A percentile compares a stretch with the other conserved stretches of the same genome.
phyloP scores from a whole-genome alignment of 345 rosid species.

The Rhodamnia argentea region DNA sequence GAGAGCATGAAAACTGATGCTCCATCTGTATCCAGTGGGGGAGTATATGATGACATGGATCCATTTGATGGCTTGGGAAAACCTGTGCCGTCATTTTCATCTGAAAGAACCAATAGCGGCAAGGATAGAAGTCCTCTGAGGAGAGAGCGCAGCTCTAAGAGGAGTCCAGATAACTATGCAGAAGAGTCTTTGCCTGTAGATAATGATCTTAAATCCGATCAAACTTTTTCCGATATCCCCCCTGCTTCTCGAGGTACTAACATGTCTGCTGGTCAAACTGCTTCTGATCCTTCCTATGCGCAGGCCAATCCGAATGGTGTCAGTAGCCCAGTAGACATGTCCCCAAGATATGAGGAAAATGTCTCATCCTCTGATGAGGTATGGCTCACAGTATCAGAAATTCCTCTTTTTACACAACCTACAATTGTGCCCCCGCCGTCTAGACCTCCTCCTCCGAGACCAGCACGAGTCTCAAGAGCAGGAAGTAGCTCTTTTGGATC shows the following conservation, averaged over 20 bases:
- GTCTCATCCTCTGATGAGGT: slow-evolving; percentile 55
- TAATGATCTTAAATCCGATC: slow-evolving; percentile 34
- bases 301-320: slow-evolving; percentile 21
- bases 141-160: slow-evolving; percentile 26
- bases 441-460: slow-evolving; percentile 98
- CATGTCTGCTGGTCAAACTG: slow-evolving; percentile 27
- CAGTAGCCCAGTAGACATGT: slow-evolving; percentile 20
- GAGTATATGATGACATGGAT: slow-evolving; percentile 49
- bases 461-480: slow-evolving; percentile 41
- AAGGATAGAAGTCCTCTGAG: slow-evolving; percentile 41
- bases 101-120: slow-evolving; percentile 31
- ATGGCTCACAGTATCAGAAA: slow-evolving; percentile 93
- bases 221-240: slow-evolving; percentile 29
- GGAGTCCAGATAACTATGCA: slow-evolving; percentile 17
- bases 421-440: slow-evolving; percentile 85
- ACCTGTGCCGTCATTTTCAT: slow-evolving; percentile 30
- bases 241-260: slow-evolving; percentile 18
- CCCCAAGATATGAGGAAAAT: slow-evolving; percentile 39
- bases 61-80: slow-evolving; percentile 56
- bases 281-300: slow-evolving; percentile 30
- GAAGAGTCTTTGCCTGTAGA: slow-evolving; percentile 29
- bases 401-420: slow-evolving; percentile 82
- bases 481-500: slow-evolving; percentile 27
- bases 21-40: slow-evolving; percentile 11
- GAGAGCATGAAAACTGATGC: slow-evolving; percentile 3